Conservation (phyloP, 163 green algal species). For the Scenedesmus sp. region DNA sequence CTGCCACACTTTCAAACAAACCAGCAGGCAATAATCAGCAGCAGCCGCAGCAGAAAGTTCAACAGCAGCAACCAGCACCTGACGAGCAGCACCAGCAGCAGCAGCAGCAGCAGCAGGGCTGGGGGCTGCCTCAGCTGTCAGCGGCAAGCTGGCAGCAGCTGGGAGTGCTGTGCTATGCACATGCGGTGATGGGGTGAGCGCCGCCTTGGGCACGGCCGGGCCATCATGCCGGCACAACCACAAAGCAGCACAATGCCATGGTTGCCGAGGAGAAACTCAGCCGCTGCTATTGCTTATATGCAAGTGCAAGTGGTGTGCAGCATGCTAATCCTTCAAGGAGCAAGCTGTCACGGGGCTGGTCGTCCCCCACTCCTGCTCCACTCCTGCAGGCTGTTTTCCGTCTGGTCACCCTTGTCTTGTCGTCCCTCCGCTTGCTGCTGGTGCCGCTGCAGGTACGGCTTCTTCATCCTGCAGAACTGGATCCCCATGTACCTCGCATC, state of each 20-base stretch:
- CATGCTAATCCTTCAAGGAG: no score
- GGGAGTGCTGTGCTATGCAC: conserved; percentile 70
- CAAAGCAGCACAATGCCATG: not conserved
- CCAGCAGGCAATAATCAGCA: not conserved
- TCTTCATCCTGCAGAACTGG: conserved; percentile 83
- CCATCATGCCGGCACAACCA: no score
- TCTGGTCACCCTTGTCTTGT: not conserved
- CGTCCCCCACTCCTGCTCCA: no score
- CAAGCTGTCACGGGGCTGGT: no score
- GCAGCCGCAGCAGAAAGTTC: conserved; percentile 47
- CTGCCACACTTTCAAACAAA: not conserved
- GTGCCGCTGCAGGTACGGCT: conserved; percentile 46
- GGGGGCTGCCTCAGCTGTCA: not conserved
- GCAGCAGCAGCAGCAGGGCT: conserved; percentile 15
- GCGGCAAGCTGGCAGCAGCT: conserved; percentile 29
- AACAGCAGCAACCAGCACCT: not conserved
- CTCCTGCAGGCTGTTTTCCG: not conserved
- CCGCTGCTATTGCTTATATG: no score
- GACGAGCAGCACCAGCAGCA: not conserved
- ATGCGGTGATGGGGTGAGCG: conserved; percentile 76
- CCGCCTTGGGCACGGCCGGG: no score
- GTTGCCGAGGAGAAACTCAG: no score
- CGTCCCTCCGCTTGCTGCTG: not conserved
- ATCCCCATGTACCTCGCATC: conserved; percentile 78
- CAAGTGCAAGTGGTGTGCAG: no score